A percentile compares a stretch with the other conserved stretches of the same genome.
These are phyloP conservation scores for Exophiala calicioides DNA, from an alignment of 2,329 filamentous ascomycete genomes.

Conservation along the genomic window DNA sequence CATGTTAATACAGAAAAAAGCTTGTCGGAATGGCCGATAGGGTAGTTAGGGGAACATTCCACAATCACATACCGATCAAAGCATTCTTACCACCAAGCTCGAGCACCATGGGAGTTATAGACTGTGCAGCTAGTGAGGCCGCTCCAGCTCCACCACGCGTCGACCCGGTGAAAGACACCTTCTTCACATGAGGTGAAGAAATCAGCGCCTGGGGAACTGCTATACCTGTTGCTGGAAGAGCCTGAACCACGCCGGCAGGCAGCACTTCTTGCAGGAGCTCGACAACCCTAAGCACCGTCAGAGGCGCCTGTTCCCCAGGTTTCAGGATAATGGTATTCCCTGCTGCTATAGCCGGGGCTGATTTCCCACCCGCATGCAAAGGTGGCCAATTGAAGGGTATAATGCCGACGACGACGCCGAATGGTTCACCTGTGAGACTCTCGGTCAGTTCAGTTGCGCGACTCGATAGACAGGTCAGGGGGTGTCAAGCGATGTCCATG, in stretches of 20 bases:
- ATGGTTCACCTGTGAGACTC: no score
- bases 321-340: conserved; percentile 42
- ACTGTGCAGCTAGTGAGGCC: conserved; percentile 66
- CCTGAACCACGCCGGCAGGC: conserved; percentile 37
- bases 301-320: conserved; percentile 38
- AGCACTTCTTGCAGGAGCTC: conserved; percentile 37
- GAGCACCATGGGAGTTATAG: conserved; percentile 75
- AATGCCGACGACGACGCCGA: conserved; percentile 45
- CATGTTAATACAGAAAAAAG: no score
- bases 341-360: conserved; percentile 38
- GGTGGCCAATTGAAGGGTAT: conserved; percentile 60
- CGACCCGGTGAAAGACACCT: conserved; percentile 78
- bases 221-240: conserved; percentile 65
- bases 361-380: conserved; percentile 43
- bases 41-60: no score
- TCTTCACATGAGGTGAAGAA: conserved; percentile 66
- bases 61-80: no score
- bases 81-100: conserved; percentile 82
- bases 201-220: conserved; percentile 37
- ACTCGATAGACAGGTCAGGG: no score
- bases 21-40: no score
- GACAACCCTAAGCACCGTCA: conserved; percentile 35
- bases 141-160: conserved; percentile 71
- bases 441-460: no score
- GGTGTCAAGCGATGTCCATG: no score